Conservation (phyloP, 2,329 filamentous ascomycete species). For the Colletotrichum magnum region DNA sequence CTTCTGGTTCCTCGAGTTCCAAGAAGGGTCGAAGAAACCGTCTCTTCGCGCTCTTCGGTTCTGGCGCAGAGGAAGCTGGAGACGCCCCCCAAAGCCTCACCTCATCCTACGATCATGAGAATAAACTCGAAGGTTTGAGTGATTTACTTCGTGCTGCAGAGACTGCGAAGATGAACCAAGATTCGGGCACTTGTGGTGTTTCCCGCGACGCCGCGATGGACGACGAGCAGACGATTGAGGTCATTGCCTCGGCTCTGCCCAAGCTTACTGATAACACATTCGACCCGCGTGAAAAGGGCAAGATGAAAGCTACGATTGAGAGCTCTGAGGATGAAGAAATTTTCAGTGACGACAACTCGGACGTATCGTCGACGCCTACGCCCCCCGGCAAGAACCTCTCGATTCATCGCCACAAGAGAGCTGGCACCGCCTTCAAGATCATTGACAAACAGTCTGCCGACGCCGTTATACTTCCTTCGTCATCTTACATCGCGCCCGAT, state of each 20-base stretch:
- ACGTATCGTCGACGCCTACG: neutral
- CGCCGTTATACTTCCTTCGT: slow-evolving; percentile 20
- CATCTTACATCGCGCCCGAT: neutral
- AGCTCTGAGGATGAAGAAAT: neutral
- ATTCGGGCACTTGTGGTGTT: neutral
- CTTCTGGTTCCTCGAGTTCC: neutral
- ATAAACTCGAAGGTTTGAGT: neutral
- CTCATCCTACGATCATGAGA: neutral
- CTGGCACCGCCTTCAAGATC: slow-evolving; percentile 25
- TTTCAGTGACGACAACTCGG: neutral
- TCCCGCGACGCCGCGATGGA: neutral
- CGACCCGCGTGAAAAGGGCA: neutral
- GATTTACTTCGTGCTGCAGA: neutral
- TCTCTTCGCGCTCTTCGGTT: slow-evolving; percentile 25
- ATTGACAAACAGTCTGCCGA: slow-evolving; percentile 10
- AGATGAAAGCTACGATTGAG: neutral
- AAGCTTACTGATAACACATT: neutral
- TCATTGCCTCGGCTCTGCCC: neutral
- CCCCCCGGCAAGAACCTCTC: slow-evolving; percentile 1
- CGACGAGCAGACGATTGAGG: neutral
- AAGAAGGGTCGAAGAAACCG: slow-evolving; percentile 9
- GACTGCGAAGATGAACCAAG: neutral
- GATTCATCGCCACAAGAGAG: slow-evolving; percentile 31
- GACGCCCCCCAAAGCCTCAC: neutral
- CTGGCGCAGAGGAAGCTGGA: neutral